Evolutionary conservation across 768 basidiomycete species (phyloP), one percentile per base, ranked within the genome.

Genomic region (Boletus reticuloceps): DNA sequence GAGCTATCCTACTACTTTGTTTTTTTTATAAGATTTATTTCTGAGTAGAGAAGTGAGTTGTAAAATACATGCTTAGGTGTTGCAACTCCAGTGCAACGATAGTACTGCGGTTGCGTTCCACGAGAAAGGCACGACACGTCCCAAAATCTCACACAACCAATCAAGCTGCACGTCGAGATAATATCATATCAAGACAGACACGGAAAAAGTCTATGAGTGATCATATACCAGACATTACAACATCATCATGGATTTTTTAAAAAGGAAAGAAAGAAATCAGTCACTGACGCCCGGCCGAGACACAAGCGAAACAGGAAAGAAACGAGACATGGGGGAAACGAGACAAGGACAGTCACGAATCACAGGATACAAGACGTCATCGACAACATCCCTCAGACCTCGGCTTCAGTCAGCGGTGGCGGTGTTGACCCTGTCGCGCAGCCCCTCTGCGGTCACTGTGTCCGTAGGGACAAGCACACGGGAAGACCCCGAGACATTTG

Each of bases 401-500:
- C 25, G 13, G 4, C 27, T 34, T 72, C 60, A 75, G 32, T 76
- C 73, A 36, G 73, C 19, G 12, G 59, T 69, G 25, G 76, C 75
- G 6, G 70, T 73, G 43, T 76, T 72, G 45, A 79, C 75, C 46
- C 74, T 75, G 47, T 77, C 72, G 44, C 79, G 78, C 57, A 80
- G 64, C n/a, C 63, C 72, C 46, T 81, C 78, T 4, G 78, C 76
- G 13, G 78, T 77, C 50, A 82, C 77, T 31, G 81, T 83, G 57
- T 83, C 79, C 13, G 75, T 72, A 38, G 76, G 74, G 51, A 77
- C 77, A 55, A 77, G 71, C 25, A 73, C 63, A 51, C 77, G 74
- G 50, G 73, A 69, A 42, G 75, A 74, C 40, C 74, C 69, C 58
- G 76, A 77, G 63, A 85, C 69, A 74, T 88, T 89, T 60, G 79